Base-by-base conservation (phyloP, 1,284 basidiomycete genomes). In the Ustilago crameri region DNA sequence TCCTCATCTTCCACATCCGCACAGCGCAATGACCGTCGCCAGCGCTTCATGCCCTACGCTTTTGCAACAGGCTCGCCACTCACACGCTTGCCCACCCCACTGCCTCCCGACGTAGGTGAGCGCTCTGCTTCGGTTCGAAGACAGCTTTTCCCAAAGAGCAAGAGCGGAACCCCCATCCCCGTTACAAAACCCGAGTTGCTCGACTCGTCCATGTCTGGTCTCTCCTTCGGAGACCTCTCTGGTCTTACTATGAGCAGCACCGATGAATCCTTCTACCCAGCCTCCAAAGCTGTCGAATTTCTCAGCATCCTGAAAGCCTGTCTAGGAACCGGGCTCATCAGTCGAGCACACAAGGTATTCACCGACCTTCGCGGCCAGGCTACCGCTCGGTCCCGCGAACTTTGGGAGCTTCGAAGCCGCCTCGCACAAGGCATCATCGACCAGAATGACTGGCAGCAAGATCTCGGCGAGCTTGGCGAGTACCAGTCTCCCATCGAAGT, bases 271-370 rank as follows among this genome's bases (percentile, higher is more conserved):
- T 69, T 73, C 71, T 82, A 74, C 37, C 76, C 78, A 5, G 74
- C 77, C 9, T 54, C 66, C 20, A 68, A 63, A 32, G 38, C 66
- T 20, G 56, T 76, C 51, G 80, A 82, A 46, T 76, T 53, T 34
- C 37, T 78, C 23, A 64, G 77, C 42, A 70, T 82, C 40, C 74
- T 82, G 47, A 74, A 76, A 34, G 80, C 80, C 3, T 81, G 80
- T 60, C 63, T 82, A 18, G 68, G 73, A 23, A 77, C 77, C 9
- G 79, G 79, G 7, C 72, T 82, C 44, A 66, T 77, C 51, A 66
- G 55, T 20, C 73, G 80, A 49, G 80, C 79, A 3, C 68, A 77
- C 64, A 78, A 78, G 44, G 62, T 82, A 27, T 79, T 82, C 57
- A 45, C 63, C 44, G 73, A 76, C 44, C 54, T 80, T 35, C 75